A percentile compares a stretch with the other conserved stretches of the same genome.
phyloP scores from a whole-genome alignment of 2,329 filamentous ascomycete species.

The Erysiphe pulchra region DNA sequence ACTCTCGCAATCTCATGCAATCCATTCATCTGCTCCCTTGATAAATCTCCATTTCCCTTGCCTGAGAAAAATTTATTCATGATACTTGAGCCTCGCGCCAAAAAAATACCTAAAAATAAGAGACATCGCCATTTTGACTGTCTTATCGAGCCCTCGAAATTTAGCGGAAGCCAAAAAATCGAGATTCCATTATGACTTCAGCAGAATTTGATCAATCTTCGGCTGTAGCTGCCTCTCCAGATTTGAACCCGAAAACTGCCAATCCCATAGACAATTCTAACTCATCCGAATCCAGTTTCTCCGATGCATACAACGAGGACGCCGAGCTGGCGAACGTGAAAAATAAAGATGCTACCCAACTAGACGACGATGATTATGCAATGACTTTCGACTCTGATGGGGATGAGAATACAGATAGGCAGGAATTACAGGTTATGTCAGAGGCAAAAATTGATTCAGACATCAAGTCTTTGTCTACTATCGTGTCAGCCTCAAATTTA shows the following conservation, averaged over 20 bases:
- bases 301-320: conserved; percentile 13
- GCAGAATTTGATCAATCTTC: conserved; percentile 21
- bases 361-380: conserved; percentile 14
- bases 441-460: conserved; percentile 4
- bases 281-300: conserved; percentile 12
- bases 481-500: conserved; percentile 6
- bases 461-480: conserved; percentile 8
- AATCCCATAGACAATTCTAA: conserved; percentile 3
- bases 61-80: not conserved
- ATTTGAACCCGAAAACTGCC: conserved; percentile 1
- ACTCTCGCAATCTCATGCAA: not conserved
- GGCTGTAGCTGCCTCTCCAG: conserved; percentile 4
- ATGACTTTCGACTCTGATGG: conserved; percentile 15
- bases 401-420: conserved; percentile 12
- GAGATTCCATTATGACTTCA: conserved; percentile 39
- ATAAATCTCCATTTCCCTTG: not conserved
- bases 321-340: conserved; percentile 5
- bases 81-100: not conserved
- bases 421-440: conserved; percentile 10
- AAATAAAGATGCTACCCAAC: conserved; percentile 5
- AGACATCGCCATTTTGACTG: conserved; percentile 44
- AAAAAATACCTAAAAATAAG: conserved; percentile 15
- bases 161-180: conserved; percentile 44
- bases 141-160: conserved; percentile 39
- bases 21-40: not conserved